phyloP scores from a whole-genome alignment of 331 rosid genomes.

The Saraca asoca region DNA sequence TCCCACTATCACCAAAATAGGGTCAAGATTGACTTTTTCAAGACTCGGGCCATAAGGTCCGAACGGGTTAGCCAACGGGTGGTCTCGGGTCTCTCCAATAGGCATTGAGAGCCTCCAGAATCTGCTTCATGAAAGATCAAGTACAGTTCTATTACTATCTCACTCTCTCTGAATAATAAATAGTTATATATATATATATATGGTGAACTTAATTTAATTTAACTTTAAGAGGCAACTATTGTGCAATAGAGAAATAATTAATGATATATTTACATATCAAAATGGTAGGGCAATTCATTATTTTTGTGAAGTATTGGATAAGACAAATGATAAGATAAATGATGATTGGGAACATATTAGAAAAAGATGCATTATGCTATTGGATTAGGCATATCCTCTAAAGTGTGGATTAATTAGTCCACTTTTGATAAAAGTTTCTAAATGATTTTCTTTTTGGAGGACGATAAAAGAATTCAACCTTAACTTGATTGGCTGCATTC shows the following conservation, averaged over 20 bases:
- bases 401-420: neutral
- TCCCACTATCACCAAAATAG: conserved; percentile 68
- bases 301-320: conserved; percentile 13
- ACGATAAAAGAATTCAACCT: neutral
- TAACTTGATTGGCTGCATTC: neutral
- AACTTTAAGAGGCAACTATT: no score
- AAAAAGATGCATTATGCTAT: neutral
- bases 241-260: no score
- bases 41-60: conserved; percentile 58
- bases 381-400: conserved; percentile 32
- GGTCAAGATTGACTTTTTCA: conserved; percentile 49
- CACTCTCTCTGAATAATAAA: no score
- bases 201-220: no score
- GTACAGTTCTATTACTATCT: no score
- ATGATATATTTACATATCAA: no score
- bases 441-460: conserved; percentile 4
- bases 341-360: neutral
- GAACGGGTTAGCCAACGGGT: conserved; percentile 79
- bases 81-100: conserved; percentile 68
- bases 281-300: neutral
- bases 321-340: conserved; percentile 12
- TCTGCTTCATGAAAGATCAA: conserved; percentile 34
- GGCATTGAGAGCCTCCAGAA: conserved; percentile 93
- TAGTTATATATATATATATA: no score
- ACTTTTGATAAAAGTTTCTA: conserved; percentile 9